These are phyloP conservation scores for Candida ficus DNA, from an alignment of 805 yeast species.

Conservation along the genomic window DNA sequence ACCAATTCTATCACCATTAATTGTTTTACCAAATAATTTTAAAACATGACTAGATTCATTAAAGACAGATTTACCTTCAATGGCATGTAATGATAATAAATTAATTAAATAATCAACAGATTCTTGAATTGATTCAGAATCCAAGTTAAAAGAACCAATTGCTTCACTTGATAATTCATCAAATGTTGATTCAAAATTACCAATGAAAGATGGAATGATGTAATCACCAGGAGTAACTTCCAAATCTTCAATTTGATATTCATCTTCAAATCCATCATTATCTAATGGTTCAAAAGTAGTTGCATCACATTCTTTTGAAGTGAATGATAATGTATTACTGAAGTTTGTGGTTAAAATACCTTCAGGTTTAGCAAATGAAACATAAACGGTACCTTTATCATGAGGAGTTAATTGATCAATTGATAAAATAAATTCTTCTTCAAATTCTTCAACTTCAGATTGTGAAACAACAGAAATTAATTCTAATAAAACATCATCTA, in stretches of 20 bases:
- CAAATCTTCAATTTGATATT: conserved; percentile 83
- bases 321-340: conserved; percentile 64
- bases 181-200: conserved; percentile 67
- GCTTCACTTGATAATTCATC: conserved; percentile 66
- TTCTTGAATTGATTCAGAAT: conserved; percentile 43
- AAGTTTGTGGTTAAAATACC: conserved; percentile 45
- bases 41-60: conserved; percentile 54
- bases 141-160: conserved; percentile 63
- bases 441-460: conserved; percentile 42
- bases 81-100: conserved; percentile 59
- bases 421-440: conserved; percentile 72
- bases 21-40: conserved; percentile 74
- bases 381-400: conserved; percentile 69
- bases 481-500: conserved; percentile 69
- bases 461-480: conserved; percentile 68
- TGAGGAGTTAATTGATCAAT: conserved; percentile 69
- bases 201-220: conserved; percentile 68
- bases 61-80: conserved; percentile 61
- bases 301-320: conserved; percentile 75
- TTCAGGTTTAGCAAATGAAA: conserved; percentile 63
- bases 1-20: conserved; percentile 41
- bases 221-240: conserved; percentile 77
- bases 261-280: conserved; percentile 84
- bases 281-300: conserved; percentile 60
- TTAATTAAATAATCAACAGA: conserved; percentile 50